Percentiles rank a stretch among this genome's conserved stretches.
These are phyloP conservation scores for Quillaja saponaria DNA, from an alignment of 306 rosid species.

Conservation along the genomic window DNA sequence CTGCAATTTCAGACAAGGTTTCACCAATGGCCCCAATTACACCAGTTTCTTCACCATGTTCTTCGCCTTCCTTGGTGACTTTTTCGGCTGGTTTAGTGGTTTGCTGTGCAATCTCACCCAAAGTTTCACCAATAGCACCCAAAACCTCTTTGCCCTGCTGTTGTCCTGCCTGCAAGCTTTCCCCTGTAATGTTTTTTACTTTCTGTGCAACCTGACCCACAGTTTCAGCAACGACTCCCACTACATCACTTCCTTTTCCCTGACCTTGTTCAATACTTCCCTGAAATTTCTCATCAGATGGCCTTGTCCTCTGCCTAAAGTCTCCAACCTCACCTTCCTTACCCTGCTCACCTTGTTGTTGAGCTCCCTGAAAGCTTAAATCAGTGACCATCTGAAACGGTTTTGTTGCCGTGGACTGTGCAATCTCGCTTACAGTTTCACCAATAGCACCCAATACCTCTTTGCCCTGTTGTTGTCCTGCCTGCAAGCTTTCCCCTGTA, in stretches of 20 bases:
- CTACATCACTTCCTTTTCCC: conserved; percentile 19
- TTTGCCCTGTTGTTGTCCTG: background rate
- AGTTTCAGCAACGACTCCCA: conserved; percentile 45
- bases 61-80: conserved; percentile 9
- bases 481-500: background rate
- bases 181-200: conserved; percentile 12
- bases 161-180: background rate
- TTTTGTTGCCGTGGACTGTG: no score
- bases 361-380: no score
- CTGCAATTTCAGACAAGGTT: conserved; percentile 59
- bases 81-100: conserved; percentile 19
- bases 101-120: background rate
- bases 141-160: background rate
- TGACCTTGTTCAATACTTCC: no score
- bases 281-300: no score
- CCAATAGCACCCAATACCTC: background rate
- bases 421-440: background rate
- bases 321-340: conserved; percentile 2
- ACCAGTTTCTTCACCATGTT: conserved; percentile 22
- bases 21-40: conserved; percentile 59
- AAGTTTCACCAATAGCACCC: background rate
- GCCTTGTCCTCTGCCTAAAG: conserved; percentile 1
- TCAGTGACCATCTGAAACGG: background rate
- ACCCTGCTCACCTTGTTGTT: background rate
- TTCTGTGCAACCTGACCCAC: conserved; percentile 36